Evolutionary conservation across 495 filamentous ascomycete genomes (phyloP).

Genomic region (Geopyxis carbonaria): DNA sequence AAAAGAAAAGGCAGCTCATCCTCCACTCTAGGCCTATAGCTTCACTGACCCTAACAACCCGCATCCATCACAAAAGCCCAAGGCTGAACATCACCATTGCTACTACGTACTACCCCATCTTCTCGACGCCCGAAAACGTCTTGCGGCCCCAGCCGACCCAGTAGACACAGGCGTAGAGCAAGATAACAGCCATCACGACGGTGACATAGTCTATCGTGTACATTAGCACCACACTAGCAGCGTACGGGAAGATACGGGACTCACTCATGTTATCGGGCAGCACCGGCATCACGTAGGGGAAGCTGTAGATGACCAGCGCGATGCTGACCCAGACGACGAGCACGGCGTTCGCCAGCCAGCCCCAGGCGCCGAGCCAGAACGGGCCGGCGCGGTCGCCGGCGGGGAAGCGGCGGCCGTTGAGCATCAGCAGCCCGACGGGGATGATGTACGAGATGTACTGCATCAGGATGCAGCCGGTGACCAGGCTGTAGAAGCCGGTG

Average conservation of each 20-base stretch:
- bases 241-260: not conserved
- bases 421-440: conserved; percentile 15
- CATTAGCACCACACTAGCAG: not conserved
- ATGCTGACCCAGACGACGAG: conserved; percentile 14
- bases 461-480: conserved; percentile 21
- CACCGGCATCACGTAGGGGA: conserved; percentile 18
- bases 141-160: conserved; percentile 10
- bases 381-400: conserved; percentile 13
- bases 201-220: conserved; percentile 13
- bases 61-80: too few relatives aligned
- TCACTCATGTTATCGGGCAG: conserved; percentile 18
- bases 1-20: too few relatives aligned
- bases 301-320: conserved; percentile 18
- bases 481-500: conserved; percentile 18
- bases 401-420: conserved; percentile 8
- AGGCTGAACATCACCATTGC: too few relatives aligned
- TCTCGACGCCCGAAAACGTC: conserved; percentile 9
- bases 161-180: conserved; percentile 11
- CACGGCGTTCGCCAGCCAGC: conserved; percentile 18
- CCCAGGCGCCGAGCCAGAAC: conserved; percentile 16
- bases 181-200: conserved; percentile 18
- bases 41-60: too few relatives aligned
- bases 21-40: too few relatives aligned
- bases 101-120: not conserved
- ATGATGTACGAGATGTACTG: conserved; percentile 21